phyloP scores from a whole-genome alignment of 2,329 filamentous ascomycete species.

The Pseudomassariella vexata region DNA sequence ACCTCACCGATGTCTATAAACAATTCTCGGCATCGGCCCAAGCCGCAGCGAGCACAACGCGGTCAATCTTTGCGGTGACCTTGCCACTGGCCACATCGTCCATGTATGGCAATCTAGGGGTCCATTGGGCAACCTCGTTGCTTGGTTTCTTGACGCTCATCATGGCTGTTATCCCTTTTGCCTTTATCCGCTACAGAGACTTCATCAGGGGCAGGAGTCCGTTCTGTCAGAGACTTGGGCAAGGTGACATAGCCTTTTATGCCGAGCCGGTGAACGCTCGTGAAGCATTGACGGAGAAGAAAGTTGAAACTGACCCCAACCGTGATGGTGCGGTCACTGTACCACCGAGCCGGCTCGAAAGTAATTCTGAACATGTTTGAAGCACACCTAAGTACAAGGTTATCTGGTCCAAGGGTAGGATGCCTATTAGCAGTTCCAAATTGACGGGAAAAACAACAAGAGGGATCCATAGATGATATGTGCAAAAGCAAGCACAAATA shows the following conservation, averaged over 20 bases:
- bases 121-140: slow-evolving; percentile 33
- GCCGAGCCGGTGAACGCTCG: no score
- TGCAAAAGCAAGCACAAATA: no score
- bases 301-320: no score
- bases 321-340: no score
- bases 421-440: no score
- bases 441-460: no score
- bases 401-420: no score
- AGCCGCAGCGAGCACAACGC: slow-evolving; percentile 52
- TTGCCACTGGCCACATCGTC: slow-evolving; percentile 44
- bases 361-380: no score
- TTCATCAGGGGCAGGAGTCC: slow-evolving; percentile 1
- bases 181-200: slow-evolving; percentile 10
- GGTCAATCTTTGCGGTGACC: slow-evolving; percentile 50
- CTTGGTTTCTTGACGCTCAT: slow-evolving; percentile 21
- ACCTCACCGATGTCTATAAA: slow-evolving; percentile 46
- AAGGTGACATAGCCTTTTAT: slow-evolving; percentile 1
- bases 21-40: slow-evolving; percentile 48
- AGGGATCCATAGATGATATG: no score
- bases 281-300: no score
- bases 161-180: slow-evolving; percentile 19
- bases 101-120: slow-evolving; percentile 40
- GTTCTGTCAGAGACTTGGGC: slow-evolving; percentile 3
- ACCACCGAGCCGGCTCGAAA: no score
- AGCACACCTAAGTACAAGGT: no score